These are phyloP conservation scores for Dillenia suffruticosa DNA, from an alignment of 164 flowering plant species.

Conservation along the genomic window DNA sequence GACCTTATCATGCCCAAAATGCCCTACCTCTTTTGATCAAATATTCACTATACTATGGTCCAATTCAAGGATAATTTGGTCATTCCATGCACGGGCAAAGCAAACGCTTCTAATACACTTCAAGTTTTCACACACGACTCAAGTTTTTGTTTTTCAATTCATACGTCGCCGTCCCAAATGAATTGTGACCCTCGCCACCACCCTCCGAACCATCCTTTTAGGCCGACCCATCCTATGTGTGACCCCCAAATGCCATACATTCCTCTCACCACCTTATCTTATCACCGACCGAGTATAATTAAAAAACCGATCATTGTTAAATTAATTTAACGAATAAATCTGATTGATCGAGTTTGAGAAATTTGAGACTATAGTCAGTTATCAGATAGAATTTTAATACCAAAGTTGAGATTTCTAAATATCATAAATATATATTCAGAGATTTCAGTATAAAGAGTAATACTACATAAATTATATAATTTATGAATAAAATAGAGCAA, in stretches of 20 bases:
- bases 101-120: not conserved
- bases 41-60: not conserved
- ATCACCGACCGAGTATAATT: not conserved
- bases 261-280: not conserved
- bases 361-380: no score
- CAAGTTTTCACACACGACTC: constrained; percentile 10
- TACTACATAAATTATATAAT: no score
- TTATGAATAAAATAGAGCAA: no score
- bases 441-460: no score
- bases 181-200: constrained; percentile 10
- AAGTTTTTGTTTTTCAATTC: not conserved
- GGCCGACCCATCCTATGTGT: constrained; percentile 1
- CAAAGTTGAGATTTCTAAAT: no score
- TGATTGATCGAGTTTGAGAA: no score
- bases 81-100: not conserved
- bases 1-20: constrained; percentile 14
- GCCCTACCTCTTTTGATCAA: not conserved
- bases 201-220: constrained; percentile 8
- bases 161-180: constrained; percentile 11
- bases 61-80: constrained; percentile 2
- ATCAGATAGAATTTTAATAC: no score
- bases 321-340: no score
- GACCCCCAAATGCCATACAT: not conserved
- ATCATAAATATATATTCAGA: no score
- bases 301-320: not conserved